A percentile compares a stretch with the other conserved stretches of the same genome.
These are phyloP conservation scores for Mortierella sp. DNA, from an alignment of 371 early-diverging fungal species.

Conservation along the genomic window DNA sequence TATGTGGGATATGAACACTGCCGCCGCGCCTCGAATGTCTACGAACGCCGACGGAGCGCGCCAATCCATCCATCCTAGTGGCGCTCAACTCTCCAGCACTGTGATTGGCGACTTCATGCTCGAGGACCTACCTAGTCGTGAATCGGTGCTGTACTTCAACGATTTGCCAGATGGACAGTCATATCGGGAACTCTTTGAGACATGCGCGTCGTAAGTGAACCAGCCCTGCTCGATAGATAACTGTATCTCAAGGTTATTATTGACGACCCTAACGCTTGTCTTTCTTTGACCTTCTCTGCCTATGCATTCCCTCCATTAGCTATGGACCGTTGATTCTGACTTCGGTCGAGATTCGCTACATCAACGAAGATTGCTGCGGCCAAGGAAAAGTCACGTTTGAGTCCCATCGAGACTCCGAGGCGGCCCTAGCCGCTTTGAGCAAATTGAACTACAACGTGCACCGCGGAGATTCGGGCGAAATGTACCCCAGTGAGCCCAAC, in stretches of 20 bases:
- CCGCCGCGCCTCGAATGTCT: constrained; percentile 18
- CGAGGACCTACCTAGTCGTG: constrained; percentile 35
- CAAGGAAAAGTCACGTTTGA: constrained; percentile 42
- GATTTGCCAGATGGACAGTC: constrained; percentile 31
- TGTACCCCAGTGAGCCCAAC: constrained; percentile 23
- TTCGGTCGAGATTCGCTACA: constrained; percentile 46
- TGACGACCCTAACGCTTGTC: neutral
- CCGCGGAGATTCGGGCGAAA: constrained; percentile 23
- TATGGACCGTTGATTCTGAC: constrained; percentile 40
- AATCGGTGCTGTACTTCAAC: constrained; percentile 31
- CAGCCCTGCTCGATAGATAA: neutral
- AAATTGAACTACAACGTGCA: constrained; percentile 25
- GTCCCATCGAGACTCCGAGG: constrained; percentile 29
- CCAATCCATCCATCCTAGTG: neutral
- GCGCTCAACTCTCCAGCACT: constrained; percentile 37
- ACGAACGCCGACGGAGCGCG: constrained; percentile 21
- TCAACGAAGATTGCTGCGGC: constrained; percentile 43
- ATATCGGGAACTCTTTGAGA: constrained; percentile 41
- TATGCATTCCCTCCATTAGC: neutral
- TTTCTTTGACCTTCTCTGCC: neutral
- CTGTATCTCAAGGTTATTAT: neutral
- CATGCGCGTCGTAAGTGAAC: constrained; percentile 40
- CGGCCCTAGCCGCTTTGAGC: constrained; percentile 16
- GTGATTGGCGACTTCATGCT: constrained; percentile 39
- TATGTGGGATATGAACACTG: constrained; percentile 26